Evolutionary conservation across 1,284 basidiomycete species (phyloP).

Genomic region (Hypsizygus ulmarius): DNA sequence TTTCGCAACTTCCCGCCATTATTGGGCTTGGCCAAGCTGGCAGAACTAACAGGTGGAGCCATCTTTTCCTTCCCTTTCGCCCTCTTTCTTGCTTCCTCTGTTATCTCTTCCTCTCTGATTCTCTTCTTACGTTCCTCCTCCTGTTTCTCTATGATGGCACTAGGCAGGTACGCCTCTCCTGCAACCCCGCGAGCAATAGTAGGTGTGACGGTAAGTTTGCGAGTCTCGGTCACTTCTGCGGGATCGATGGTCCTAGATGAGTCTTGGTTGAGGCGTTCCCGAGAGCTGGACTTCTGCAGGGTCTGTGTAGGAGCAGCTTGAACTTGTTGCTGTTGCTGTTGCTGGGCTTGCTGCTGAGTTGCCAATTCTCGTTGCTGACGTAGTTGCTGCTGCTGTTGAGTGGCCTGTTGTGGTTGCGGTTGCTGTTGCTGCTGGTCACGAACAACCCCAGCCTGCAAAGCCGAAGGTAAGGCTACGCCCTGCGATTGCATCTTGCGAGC

Average conservation of each 20-base stretch:
- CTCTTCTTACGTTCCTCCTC: slow-evolving; percentile 59
- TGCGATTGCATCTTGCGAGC: slow-evolving; percentile 26
- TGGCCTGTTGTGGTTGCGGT: slow-evolving; percentile 28
- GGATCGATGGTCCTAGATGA: slow-evolving; percentile 46
- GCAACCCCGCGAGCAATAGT: slow-evolving; percentile 57
- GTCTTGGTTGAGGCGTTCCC: slow-evolving; percentile 34
- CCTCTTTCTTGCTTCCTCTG: slow-evolving; percentile 59
- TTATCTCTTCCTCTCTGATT: slow-evolving; percentile 60
- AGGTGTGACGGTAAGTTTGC: slow-evolving; percentile 75
- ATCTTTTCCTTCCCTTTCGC: slow-evolving; percentile 38
- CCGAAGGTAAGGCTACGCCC: slow-evolving; percentile 25
- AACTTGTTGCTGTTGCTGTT: slow-evolving; percentile 23
- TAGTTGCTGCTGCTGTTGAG: slow-evolving; percentile 33
- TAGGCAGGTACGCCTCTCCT: slow-evolving; percentile 33
- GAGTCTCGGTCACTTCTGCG: slow-evolving; percentile 60
- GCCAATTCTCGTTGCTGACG: slow-evolving; percentile 29
- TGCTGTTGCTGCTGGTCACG: slow-evolving; percentile 33
- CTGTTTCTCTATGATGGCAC: slow-evolving; percentile 45
- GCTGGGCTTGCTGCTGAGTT: slow-evolving; percentile 22
- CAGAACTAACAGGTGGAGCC: slow-evolving; percentile 39
- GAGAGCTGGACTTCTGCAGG: slow-evolving; percentile 35
- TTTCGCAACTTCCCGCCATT: slow-evolving; percentile 62
- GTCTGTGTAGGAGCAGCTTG: slow-evolving; percentile 28
- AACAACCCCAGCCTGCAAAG: slow-evolving; percentile 27
- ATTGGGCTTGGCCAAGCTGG: slow-evolving; percentile 28